These are phyloP conservation scores for Fibroporia radiculosa DNA, from an alignment of 768 basidiomycete genomes.

Conservation along the genomic window DNA sequence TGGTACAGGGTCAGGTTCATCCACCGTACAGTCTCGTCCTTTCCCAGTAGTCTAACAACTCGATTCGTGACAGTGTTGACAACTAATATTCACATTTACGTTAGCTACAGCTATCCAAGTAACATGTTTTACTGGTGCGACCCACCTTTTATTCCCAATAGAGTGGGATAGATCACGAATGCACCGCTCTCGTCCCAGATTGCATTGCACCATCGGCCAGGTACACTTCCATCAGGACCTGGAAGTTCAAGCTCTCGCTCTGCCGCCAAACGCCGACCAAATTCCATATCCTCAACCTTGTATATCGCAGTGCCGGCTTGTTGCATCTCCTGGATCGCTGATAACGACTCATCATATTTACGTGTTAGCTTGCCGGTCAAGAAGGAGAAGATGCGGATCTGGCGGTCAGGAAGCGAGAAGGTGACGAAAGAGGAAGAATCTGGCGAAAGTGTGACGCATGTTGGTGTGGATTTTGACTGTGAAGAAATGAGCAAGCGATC, in stretches of 20 bases:
- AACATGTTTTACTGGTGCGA: background rate
- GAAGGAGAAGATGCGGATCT: constrained; percentile 91
- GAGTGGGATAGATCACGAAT: constrained; percentile 87
- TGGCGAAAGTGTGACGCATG: constrained; percentile 87
- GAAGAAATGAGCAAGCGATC: background rate
- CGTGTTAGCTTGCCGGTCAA: constrained; percentile 82
- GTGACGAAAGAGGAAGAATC: constrained; percentile 86
- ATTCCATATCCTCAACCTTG: constrained; percentile 98
- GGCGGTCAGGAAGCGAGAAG: constrained; percentile 88
- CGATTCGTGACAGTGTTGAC: constrained; percentile 94
- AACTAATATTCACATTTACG: constrained; percentile 44
- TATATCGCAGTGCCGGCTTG: constrained; percentile 92
- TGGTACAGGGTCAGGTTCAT: constrained; percentile 87
- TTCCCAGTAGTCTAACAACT: constrained; percentile 80
- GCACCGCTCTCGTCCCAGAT: constrained; percentile 99
- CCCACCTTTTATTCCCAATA: constrained; percentile 92
- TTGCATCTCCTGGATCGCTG: constrained; percentile 97
- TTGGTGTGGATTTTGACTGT: constrained; percentile 86
- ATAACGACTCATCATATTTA: constrained; percentile 91
- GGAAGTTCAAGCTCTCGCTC: constrained; percentile 88
- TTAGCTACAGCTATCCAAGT: background rate
- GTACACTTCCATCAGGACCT: constrained; percentile 62
- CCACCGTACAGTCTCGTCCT: constrained; percentile 90
- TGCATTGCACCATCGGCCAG: constrained; percentile 77
- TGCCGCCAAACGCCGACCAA: constrained; percentile 88